phyloP scores from a whole-genome alignment of 495 filamentous ascomycete species.

The Cryomyces antarcticus region DNA sequence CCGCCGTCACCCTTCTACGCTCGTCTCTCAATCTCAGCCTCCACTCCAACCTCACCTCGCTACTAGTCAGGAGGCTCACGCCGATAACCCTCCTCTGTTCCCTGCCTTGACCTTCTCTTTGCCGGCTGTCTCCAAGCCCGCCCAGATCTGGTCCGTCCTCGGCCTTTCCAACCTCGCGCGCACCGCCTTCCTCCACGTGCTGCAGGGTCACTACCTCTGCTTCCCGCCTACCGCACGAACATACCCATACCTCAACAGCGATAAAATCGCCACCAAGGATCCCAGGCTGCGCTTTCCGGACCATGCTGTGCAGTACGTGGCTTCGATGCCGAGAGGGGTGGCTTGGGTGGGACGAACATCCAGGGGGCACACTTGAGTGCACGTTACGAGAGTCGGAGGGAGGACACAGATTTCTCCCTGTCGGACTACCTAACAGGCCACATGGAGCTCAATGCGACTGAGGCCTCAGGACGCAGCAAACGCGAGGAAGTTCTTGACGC shows the following conservation, averaged over 20 bases:
- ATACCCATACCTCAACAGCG: slow-evolving; percentile 52
- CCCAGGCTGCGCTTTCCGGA: slow-evolving; percentile 32
- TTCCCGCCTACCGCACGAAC: slow-evolving; percentile 50
- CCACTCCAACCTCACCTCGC: slow-evolving; percentile 3
- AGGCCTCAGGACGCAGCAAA: slow-evolving; percentile 22
- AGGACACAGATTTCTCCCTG: slow-evolving; percentile 74
- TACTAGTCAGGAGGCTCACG: slow-evolving; percentile 16
- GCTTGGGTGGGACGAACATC: slow-evolving; percentile 29
- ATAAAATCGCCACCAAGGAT: slow-evolving; percentile 34
- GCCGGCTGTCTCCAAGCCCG: slow-evolving; percentile 24
- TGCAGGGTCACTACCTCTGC: slow-evolving; percentile 53
- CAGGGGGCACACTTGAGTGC: slow-evolving; percentile 68
- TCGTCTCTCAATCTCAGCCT: too few relatives aligned
- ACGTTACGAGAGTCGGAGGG: slow-evolving; percentile 75
- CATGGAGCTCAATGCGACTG: slow-evolving; percentile 51
- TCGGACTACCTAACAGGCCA: slow-evolving; percentile 57
- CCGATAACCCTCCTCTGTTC: slow-evolving; percentile 45
- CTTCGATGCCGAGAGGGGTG: slow-evolving; percentile 34
- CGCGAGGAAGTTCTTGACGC: slow-evolving; percentile 14
- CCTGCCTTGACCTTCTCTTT: slow-evolving; percentile 43
- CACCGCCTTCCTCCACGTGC: slow-evolving; percentile 55
- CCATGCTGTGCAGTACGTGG: slow-evolving; percentile 62
- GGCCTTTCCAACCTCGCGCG: slow-evolving; percentile 50
- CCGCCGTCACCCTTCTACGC: slow-evolving; percentile 38
- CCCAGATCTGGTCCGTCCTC: slow-evolving; percentile 54